A percentile compares a stretch with the other conserved stretches of the same genome.
Conservation (phyloP, 345 rosid species). For the Sisymbrium irio region DNA sequence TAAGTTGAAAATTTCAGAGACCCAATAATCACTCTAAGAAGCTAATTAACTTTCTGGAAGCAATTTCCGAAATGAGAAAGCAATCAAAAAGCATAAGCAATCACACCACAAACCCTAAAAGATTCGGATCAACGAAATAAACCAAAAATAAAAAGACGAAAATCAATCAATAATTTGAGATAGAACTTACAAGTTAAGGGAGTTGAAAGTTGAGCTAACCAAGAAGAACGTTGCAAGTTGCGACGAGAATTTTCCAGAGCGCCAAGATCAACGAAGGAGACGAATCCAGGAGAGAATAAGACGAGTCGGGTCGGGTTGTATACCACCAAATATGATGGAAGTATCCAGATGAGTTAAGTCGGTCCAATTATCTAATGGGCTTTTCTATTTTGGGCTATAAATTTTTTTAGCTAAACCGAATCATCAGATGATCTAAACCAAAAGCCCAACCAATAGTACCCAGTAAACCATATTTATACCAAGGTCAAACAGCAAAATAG, state of each 20-base stretch:
- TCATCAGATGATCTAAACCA: neutral
- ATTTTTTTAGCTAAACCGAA: neutral
- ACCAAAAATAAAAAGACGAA: neutral
- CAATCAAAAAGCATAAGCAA: neutral
- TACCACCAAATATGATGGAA: neutral
- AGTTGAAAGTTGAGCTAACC: neutral
- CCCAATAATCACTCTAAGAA: neutral
- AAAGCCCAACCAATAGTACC: neutral
- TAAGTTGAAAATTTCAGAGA: neutral
- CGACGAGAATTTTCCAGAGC: constrained; percentile 22
- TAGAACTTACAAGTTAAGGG: constrained; percentile 2
- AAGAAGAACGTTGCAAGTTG: constrained; percentile 4
- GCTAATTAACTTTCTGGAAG: neutral
- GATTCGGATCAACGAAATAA: neutral
- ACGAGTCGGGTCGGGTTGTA: constrained; percentile 2
- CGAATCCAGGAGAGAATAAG: neutral
- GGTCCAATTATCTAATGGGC: constrained; percentile 6
- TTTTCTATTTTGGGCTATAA: neutral
- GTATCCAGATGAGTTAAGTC: constrained; percentile 22
- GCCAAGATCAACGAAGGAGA: neutral
- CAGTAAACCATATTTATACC: neutral
- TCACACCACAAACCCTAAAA: neutral
- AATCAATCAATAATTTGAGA: no score
- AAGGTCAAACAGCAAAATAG: neutral
- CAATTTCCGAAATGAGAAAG: neutral